Conservation (phyloP, 2,329 filamentous ascomycete species). For the Colletotrichum coccodes region DNA sequence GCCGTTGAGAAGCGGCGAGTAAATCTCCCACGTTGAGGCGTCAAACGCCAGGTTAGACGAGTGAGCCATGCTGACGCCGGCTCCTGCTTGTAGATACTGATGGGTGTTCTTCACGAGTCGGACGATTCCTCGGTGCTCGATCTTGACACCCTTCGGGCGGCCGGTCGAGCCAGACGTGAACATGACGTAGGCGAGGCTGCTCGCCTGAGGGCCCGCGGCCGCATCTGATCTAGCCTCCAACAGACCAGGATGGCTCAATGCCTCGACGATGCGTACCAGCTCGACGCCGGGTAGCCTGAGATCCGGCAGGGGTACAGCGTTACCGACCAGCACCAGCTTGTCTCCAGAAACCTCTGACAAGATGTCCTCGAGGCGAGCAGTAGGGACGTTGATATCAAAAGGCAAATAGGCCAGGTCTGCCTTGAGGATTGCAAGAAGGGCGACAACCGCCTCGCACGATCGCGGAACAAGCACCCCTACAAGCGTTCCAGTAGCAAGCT, state of each 20-base stretch:
- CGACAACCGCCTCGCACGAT: conserved; percentile 36
- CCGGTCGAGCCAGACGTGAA: conserved; percentile 64
- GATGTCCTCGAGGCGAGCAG: conserved; percentile 26
- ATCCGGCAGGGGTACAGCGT: not conserved
- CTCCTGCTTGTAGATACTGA: not conserved
- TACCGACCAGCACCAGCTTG: conserved; percentile 19
- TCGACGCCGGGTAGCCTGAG: not conserved
- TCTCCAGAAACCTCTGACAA: conserved; percentile 10
- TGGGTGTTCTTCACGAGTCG: conserved; percentile 7
- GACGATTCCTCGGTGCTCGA: conserved; percentile 34
- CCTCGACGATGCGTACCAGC: not conserved
- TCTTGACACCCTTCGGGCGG: conserved; percentile 58
- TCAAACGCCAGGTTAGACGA: conserved; percentile 36
- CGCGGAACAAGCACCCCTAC: conserved; percentile 34
- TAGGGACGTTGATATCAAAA: conserved; percentile 31
- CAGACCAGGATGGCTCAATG: not conserved
- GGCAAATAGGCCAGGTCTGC: conserved; percentile 35
- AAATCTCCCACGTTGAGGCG: conserved; percentile 35
- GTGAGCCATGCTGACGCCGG: not conserved
- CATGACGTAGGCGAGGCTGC: conserved; percentile 48
- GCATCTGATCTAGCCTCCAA: not conserved
- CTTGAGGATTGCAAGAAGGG: conserved; percentile 34
- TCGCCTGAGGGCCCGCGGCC: conserved; percentile 7
- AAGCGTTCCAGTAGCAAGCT: conserved; percentile 24
- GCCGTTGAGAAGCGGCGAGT: conserved; percentile 34